phyloP scores from a whole-genome alignment of 768 basidiomycete species.

The Podaxis sp. region DNA sequence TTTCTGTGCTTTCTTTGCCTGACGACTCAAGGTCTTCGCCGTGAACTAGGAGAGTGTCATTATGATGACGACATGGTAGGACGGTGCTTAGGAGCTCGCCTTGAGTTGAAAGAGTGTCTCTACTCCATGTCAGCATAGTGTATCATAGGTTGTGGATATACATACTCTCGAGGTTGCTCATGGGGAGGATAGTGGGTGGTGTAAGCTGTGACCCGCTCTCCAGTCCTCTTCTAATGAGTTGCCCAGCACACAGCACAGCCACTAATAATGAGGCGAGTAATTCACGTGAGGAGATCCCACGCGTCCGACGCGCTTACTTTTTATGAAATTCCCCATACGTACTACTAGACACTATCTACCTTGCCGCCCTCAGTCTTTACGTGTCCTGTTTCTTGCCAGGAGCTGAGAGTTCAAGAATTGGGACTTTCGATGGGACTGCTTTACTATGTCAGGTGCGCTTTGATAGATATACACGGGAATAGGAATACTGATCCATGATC shows the following conservation, averaged over 20 bases:
- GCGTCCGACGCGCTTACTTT: conserved; percentile 4
- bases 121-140: conserved; percentile 35
- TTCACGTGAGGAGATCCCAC: conserved; percentile 17
- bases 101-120: conserved; percentile 99
- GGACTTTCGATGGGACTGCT: conserved; percentile 44
- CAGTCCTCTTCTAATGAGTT: background rate
- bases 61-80: conserved; percentile 5
- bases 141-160: conserved; percentile 1
- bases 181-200: conserved; percentile 25
- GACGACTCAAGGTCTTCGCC: conserved; percentile 89
- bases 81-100: conserved; percentile 35
- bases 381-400: background rate
- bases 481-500: background rate
- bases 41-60: conserved; percentile 72
- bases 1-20: conserved; percentile 97
- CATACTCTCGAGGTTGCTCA: conserved; percentile 92
- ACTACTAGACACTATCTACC: background rate
- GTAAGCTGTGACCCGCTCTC: background rate
- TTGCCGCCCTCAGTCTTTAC: background rate
- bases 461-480: conserved; percentile 4
- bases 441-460: conserved; percentile 56
- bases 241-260: conserved; percentile 3
- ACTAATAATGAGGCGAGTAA: background rate
- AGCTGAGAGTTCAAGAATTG: conserved; percentile 5
- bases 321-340: conserved; percentile 7